These are phyloP conservation scores for Melampsora occidentalis DNA, from an alignment of 1,284 basidiomycete species.

Conservation along the genomic window DNA sequence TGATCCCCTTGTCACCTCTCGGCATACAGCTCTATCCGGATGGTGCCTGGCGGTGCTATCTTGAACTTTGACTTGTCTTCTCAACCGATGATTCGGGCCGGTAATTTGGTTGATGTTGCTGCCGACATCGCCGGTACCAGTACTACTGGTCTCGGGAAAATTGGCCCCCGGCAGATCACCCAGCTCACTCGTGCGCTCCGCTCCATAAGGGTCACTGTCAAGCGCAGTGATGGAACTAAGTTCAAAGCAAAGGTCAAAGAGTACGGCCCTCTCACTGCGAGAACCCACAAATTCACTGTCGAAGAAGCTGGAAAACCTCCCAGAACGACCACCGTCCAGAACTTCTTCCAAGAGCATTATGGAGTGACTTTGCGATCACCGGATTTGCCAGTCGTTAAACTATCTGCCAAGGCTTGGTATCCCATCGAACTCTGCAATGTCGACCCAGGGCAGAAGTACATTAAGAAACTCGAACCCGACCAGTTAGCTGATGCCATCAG, in stretches of 20 bases:
- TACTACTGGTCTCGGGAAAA: background rate
- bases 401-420: slow-evolving; percentile 48
- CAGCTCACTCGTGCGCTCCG: slow-evolving; percentile 10
- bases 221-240: slow-evolving; percentile 25
- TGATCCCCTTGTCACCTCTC: background rate
- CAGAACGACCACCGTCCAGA: slow-evolving; percentile 18
- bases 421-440: slow-evolving; percentile 47
- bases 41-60: slow-evolving; percentile 32
- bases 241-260: slow-evolving; percentile 30
- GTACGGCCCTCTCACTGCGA: slow-evolving; percentile 3
- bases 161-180: background rate
- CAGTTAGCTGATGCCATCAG: slow-evolving; percentile 46
- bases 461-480: slow-evolving; percentile 47
- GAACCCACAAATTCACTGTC: slow-evolving; percentile 5
- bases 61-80: slow-evolving; percentile 40
- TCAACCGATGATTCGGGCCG: slow-evolving; percentile 36
- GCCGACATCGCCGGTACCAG: background rate
- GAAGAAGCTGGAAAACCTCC: slow-evolving; percentile 8
- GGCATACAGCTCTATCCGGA: slow-evolving; percentile 25
- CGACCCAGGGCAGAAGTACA: slow-evolving; percentile 45
- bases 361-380: slow-evolving; percentile 44
- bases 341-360: slow-evolving; percentile 36
- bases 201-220: slow-evolving; percentile 35
- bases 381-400: slow-evolving; percentile 45
- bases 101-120: slow-evolving; percentile 31